Percentiles rank a stretch among this genome's conserved stretches.
Conservation (phyloP, 2,329 filamentous ascomycete species). For the Triangularia setosa region DNA sequence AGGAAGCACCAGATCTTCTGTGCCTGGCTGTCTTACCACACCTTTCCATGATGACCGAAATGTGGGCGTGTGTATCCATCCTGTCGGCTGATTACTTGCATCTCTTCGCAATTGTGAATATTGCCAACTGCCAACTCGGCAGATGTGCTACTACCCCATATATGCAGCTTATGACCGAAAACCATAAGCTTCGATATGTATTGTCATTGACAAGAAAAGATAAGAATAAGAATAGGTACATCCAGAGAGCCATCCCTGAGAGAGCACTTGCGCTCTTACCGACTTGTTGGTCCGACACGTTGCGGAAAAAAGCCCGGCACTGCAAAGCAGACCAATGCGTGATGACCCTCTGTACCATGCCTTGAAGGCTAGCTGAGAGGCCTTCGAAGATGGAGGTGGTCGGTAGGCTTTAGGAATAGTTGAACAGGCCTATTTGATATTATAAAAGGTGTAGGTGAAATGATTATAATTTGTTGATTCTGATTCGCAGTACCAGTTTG, state of each 20-base stretch:
- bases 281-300: neutral
- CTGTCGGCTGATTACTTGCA: conserved; percentile 10
- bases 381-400: too few species aligned
- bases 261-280: neutral
- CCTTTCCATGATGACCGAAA: neutral
- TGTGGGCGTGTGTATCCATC: neutral
- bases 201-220: neutral
- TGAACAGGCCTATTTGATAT: too few species aligned
- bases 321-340: too few species aligned
- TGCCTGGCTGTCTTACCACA: conserved; percentile 1
- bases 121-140: neutral
- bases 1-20: neutral
- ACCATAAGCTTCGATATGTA: neutral
- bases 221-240: neutral
- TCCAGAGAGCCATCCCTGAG: neutral
- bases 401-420: too few species aligned
- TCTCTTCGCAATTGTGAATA: neutral
- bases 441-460: too few species aligned
- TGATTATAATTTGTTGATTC: too few species aligned
- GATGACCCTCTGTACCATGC: too few species aligned
- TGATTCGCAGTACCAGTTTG: too few species aligned
- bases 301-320: too few species aligned
- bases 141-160: neutral
- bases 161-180: neutral
- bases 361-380: too few species aligned